Conservation (phyloP, 2,329 filamentous ascomycete genomes). For the Colletotrichum camelliae region DNA sequence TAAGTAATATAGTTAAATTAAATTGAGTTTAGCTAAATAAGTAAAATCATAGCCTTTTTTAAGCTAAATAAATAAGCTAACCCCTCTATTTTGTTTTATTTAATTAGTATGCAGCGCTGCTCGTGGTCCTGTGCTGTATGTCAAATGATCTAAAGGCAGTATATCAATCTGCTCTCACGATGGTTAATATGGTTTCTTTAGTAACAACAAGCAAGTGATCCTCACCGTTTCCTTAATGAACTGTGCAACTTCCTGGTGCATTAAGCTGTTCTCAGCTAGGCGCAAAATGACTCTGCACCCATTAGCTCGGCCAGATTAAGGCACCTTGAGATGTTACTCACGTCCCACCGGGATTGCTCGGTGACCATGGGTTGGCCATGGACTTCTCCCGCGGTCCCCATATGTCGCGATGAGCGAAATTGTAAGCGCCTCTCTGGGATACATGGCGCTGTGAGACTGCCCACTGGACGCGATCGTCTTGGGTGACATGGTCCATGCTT, state of each 20-base stretch:
- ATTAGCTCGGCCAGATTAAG: neutral
- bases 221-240: conserved; percentile 20
- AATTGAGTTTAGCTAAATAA: no score
- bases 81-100: no score
- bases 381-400: conserved; percentile 27
- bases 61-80: no score
- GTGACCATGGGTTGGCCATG: conserved; percentile 24
- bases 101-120: no score
- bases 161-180: conserved; percentile 1
- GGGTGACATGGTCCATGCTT: neutral
- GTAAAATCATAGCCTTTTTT: no score
- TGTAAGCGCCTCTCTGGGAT: conserved; percentile 21
- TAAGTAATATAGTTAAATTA: no score
- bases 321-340: neutral
- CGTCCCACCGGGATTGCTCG: conserved; percentile 24
- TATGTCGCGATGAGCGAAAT: conserved; percentile 16
- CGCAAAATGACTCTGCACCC: conserved; percentile 23
- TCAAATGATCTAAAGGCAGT: conserved; percentile 27
- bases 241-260: conserved; percentile 25
- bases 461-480: neutral
- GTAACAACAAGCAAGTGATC: neutral
- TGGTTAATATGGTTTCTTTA: neutral
- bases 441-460: neutral
- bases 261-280: conserved; percentile 28
- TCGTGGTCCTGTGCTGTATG: conserved; percentile 31